Evolutionary conservation across 345 rosid genomes (phyloP).

Genomic region (Citrus inodora): DNA sequence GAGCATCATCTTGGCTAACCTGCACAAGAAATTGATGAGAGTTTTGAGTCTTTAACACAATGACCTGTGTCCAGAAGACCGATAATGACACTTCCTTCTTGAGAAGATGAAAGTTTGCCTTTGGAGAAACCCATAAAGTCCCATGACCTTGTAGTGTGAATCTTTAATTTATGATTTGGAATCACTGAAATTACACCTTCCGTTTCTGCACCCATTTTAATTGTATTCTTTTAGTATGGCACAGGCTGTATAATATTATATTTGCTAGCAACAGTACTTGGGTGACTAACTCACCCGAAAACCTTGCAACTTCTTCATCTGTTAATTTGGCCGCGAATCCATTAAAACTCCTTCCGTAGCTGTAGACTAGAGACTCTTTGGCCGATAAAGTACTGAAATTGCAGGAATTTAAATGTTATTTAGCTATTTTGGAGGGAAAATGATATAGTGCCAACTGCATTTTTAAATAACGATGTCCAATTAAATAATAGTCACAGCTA

Average conservation of each 20-base stretch:
- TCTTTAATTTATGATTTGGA: slow-evolving; percentile 24
- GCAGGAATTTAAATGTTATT: background rate
- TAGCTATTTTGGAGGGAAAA: background rate
- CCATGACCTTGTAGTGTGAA: slow-evolving; percentile 41
- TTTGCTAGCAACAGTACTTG: background rate
- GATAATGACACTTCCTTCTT: slow-evolving; percentile 20
- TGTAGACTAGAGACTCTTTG: slow-evolving; percentile 29
- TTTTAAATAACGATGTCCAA: background rate
- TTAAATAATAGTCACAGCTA: background rate
- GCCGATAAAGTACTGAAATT: slow-evolving; percentile 28
- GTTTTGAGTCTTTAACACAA: background rate
- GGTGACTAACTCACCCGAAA: slow-evolving; percentile 25
- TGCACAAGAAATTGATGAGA: too few species aligned
- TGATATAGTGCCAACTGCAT: background rate
- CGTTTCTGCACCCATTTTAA: slow-evolving; percentile 19
- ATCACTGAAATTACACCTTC: slow-evolving; percentile 40
- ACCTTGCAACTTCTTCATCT: slow-evolving; percentile 30
- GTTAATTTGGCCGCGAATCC: slow-evolving; percentile 46
- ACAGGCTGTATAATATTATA: too few species aligned
- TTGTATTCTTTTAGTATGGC: background rate
- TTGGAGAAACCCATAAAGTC: slow-evolving; percentile 32
- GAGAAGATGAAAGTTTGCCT: background rate
- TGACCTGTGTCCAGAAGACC: slow-evolving; percentile 32
- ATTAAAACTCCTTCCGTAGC: slow-evolving; percentile 38
- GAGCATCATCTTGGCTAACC: background rate